Conservation (phyloP, 345 rosid genomes). For the Noccaea bulbosa region DNA sequence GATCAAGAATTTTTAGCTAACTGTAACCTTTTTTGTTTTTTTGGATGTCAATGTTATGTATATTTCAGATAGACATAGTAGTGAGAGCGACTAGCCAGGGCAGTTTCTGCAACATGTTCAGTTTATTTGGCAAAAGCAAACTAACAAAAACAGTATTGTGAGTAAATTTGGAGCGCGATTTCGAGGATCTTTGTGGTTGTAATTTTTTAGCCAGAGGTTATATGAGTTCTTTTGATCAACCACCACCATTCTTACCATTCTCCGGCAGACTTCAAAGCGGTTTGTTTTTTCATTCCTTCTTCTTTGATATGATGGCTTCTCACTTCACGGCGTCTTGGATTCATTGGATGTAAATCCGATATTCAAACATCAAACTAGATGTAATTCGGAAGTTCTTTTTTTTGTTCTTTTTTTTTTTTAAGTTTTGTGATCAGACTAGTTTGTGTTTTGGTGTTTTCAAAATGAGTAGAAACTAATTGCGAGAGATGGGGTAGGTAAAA, state of each 20-base stretch:
- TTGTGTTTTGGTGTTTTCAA: conserved; percentile 31
- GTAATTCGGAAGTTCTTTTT: conserved; percentile 39
- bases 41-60: conserved; percentile 1
- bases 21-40: neutral
- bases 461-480: conserved; percentile 36
- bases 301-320: conserved; percentile 36
- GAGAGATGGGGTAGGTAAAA: conserved; percentile 35
- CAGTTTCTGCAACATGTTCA: conserved; percentile 26
- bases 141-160: conserved; percentile 39
- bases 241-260: conserved; percentile 42
- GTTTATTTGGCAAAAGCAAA: conserved; percentile 46
- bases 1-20: conserved; percentile 22
- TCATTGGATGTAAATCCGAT: conserved; percentile 27
- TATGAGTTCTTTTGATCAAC: conserved; percentile 33
- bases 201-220: conserved; percentile 32
- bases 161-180: conserved; percentile 33
- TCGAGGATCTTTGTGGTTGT: conserved; percentile 41
- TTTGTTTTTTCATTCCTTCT: conserved; percentile 35
- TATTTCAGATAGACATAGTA: conserved; percentile 76
- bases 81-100: conserved; percentile 85
- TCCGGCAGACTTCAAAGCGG: conserved; percentile 36
- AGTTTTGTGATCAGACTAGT: conserved; percentile 17
- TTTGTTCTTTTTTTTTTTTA: neutral
- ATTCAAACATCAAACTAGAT: conserved; percentile 38
- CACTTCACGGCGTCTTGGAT: conserved; percentile 30